Percentiles rank a stretch among this genome's conserved stretches.
Evolutionary conservation across 768 basidiomycete species (phyloP).

Genomic region (Tricholomella constricta): DNA sequence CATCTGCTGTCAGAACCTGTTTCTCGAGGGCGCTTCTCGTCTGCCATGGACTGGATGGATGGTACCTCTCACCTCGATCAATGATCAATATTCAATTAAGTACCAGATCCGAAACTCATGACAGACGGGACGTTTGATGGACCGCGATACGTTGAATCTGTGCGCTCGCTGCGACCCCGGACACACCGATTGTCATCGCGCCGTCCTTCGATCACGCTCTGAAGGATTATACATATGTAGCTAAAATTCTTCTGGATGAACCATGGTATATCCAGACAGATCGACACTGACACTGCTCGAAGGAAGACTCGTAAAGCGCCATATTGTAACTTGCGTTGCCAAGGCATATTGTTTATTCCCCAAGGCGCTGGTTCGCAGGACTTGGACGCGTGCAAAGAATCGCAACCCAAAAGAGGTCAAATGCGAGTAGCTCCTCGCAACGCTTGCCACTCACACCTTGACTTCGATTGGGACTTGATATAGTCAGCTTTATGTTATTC

Average conservation of each 20-base stretch:
- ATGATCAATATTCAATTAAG: too few relatives aligned
- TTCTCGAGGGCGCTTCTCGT: constrained; percentile 59
- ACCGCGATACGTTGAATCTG: constrained; percentile 66
- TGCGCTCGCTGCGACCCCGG: constrained; percentile 47
- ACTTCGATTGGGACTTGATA: too few relatives aligned
- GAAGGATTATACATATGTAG: constrained; percentile 78
- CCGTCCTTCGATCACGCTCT: constrained; percentile 87
- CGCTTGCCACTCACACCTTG: too few relatives aligned
- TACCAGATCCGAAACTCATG: constrained; percentile 77
- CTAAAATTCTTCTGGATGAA: constrained; percentile 69
- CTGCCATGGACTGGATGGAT: constrained; percentile 88
- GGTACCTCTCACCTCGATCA: constrained; percentile 85
- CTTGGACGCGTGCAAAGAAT: too few relatives aligned
- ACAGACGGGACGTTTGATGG: constrained; percentile 88
- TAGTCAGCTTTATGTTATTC: too few relatives aligned
- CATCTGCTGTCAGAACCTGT: background rate
- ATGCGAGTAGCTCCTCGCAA: too few relatives aligned
- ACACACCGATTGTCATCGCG: constrained; percentile 48
- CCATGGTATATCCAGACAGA: constrained; percentile 73
- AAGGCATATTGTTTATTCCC: too few relatives aligned
- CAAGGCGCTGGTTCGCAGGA: too few relatives aligned
- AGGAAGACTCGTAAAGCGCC: constrained; percentile 64
- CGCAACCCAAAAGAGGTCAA: too few relatives aligned
- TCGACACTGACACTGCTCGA: constrained; percentile 58
- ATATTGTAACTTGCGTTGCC: constrained; percentile 78